Conservation (phyloP, 2,329 filamentous ascomycete species). For the Colletotrichum horii region DNA sequence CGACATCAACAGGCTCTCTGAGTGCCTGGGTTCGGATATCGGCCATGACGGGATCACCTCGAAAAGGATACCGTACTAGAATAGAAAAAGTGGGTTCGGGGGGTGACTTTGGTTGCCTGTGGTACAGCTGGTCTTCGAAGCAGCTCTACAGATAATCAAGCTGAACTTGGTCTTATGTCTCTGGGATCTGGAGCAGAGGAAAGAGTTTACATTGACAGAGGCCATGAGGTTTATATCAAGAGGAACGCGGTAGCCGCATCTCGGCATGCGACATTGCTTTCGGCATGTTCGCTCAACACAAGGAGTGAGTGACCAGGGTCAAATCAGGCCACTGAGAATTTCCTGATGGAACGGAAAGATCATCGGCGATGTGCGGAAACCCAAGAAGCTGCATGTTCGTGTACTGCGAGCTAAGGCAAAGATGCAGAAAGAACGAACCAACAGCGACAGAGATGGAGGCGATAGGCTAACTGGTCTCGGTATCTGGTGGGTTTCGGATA, state of each 20-base stretch:
- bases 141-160: neutral
- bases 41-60: constrained; percentile 23
- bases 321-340: constrained; percentile 7
- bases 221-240: constrained; percentile 2
- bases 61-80: neutral
- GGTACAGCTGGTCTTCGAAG: neutral
- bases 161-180: neutral
- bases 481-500: neutral
- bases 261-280: neutral
- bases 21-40: constrained; percentile 49
- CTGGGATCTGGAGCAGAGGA: neutral
- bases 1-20: constrained; percentile 61
- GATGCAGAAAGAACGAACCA: neutral
- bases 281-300: neutral
- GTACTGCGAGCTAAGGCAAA: neutral
- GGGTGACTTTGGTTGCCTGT: neutral
- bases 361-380: neutral
- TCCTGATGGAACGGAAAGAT: neutral
- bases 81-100: neutral
- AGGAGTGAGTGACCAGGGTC: neutral
- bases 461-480: neutral
- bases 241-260: neutral
- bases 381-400: neutral
- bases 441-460: neutral
- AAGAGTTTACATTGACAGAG: neutral